Base-by-base conservation (phyloP, 805 yeast species). In the Barnettozyma siamensis region DNA sequence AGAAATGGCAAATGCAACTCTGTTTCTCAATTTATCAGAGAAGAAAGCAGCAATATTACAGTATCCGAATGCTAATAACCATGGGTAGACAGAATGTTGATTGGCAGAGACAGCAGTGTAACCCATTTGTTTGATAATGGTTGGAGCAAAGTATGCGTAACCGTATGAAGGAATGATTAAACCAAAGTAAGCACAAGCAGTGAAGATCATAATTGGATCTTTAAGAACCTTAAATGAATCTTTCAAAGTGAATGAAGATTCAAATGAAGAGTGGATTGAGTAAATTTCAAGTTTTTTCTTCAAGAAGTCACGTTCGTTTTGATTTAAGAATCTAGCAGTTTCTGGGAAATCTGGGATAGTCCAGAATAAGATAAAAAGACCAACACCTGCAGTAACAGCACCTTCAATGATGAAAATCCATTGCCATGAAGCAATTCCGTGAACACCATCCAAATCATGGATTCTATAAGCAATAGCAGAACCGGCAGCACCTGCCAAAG, bases 81-180 rank as follows among this genome's bases (percentile, higher is more conserved):
- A 88, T 17, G 95, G 94, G 50, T 87, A 88, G 37, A 88, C 85
- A 0, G 95, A 83, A 63, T 80, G 81, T 41, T 82, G 74, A 60
- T 88, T 88, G 9, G 94, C 91, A 42, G 74, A 67, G 53, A 78
- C 82, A 3, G 86, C 80, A 2, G 86, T 72, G 66, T 80, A 65
- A 8, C 69, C 69, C 59, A 64, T 56, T 37, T 62, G 60, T n/a
- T 57, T 53, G 37, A 65, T 60, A 41, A 65, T 65, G 26, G 65
- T 62, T 44, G 70, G 70, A 20, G 66, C 53, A 41, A 65, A 65
- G 71, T 76, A 82, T 1, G 69, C 66, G 42, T 64, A 57, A 33
- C 69, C 69, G 41, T 64, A 65, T 18, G 69, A 53, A 19, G 69
- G 66, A 38, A 65, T 54, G 47, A 64, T 64, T 28, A 65, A 58